Evolutionary conservation across 176 grass and related monocot genomes (phyloP).

Genomic region (Musa acuminata): DNA sequence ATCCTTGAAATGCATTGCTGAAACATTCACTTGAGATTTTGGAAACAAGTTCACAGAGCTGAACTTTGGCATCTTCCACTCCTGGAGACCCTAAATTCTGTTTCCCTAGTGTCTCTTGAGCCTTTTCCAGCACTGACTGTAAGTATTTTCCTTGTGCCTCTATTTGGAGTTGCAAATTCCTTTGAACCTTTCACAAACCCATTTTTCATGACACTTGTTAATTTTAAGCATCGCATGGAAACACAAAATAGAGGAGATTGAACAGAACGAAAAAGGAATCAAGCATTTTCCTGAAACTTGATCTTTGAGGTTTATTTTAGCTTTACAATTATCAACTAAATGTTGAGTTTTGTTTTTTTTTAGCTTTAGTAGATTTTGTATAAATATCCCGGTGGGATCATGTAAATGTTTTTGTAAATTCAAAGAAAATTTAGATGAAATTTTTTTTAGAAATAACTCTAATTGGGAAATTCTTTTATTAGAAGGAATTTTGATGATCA

Average conservation of each 20-base stretch:
- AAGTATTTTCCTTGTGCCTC: constrained; percentile 89
- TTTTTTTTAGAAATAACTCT: too few species aligned
- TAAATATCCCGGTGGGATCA: neutral
- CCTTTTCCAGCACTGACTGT: constrained; percentile 83
- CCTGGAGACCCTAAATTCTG: constrained; percentile 32
- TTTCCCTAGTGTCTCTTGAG: constrained; percentile 66
- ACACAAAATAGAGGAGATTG: neutral
- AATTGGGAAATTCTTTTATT: too few species aligned
- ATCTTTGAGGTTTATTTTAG: too few species aligned
- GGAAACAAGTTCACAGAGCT: constrained; percentile 62
- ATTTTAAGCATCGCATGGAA: neutral
- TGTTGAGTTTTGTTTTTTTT: neutral
- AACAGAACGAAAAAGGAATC: constrained; percentile 3
- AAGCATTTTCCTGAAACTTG: neutral
- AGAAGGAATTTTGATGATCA: too few species aligned
- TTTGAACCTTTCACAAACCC: constrained; percentile 52
- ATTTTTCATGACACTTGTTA: neutral
- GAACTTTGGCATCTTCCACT: constrained; percentile 60
- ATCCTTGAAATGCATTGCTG: constrained; percentile 25
- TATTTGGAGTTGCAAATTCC: constrained; percentile 76
- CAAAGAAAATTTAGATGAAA: too few species aligned
- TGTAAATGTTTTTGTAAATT: neutral
- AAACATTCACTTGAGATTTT: constrained; percentile 44
- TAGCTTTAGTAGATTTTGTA: neutral
- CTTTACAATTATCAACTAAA: neutral